Evolutionary conservation across 129 eudicot genomes (phyloP).

Genomic region (Centella asiatica): DNA sequence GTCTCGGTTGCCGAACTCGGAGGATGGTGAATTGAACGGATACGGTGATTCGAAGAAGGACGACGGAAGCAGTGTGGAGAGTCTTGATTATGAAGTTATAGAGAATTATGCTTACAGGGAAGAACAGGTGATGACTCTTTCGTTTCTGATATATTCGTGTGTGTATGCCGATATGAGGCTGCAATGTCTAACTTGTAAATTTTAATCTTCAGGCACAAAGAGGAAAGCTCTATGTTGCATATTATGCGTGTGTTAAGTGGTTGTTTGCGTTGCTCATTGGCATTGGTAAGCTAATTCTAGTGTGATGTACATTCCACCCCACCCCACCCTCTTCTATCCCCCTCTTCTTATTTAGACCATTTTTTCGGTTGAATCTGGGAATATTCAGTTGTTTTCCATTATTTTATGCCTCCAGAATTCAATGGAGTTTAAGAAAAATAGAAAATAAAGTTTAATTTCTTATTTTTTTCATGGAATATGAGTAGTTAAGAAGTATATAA

Average conservation of each 20-base stretch:
- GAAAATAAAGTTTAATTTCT: too few relatives aligned
- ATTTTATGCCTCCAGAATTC: too few relatives aligned
- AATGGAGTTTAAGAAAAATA: too few relatives aligned
- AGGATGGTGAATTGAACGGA: constrained; percentile 41
- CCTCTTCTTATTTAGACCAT: not conserved
- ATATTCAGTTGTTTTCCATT: not conserved
- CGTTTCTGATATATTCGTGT: not conserved
- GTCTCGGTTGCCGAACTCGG: constrained; percentile 80
- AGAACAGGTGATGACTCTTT: constrained; percentile 56
- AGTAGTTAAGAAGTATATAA: too few relatives aligned
- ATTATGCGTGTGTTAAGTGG: constrained; percentile 78
- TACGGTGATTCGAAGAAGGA: constrained; percentile 25
- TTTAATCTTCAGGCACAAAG: constrained; percentile 51
- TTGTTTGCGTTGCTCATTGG: constrained; percentile 83
- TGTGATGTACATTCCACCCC: too few relatives aligned
- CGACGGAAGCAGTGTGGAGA: constrained; percentile 52
- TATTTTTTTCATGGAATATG: too few relatives aligned
- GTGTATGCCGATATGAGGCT: not conserved
- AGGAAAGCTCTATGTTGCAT: constrained; percentile 72
- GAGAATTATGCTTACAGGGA: constrained; percentile 83
- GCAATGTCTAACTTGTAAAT: constrained; percentile 2
- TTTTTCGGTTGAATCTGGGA: not conserved
- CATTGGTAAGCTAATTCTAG: constrained; percentile 43
- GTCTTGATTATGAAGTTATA: constrained; percentile 93
- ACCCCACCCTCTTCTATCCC: not conserved